Percentiles rank a stretch among this genome's conserved stretches.
Evolutionary conservation across 495 filamentous ascomycete species (phyloP).

Genomic region (Podospora appendiculata): DNA sequence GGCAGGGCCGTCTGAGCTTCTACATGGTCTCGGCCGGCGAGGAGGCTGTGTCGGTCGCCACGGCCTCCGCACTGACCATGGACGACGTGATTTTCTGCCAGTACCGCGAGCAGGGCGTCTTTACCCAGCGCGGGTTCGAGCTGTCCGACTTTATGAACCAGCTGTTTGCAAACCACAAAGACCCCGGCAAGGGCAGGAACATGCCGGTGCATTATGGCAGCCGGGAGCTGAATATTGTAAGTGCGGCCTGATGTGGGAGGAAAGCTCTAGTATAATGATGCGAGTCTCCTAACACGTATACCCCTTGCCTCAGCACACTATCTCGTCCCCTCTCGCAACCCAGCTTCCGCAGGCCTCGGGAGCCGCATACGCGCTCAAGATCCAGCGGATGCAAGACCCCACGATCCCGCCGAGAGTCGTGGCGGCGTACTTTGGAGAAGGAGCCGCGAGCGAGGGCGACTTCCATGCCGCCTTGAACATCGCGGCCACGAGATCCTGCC

Average conservation of each 20-base stretch:
- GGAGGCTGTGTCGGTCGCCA: slow-evolving; percentile 87
- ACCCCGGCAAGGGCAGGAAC: slow-evolving; percentile 76
- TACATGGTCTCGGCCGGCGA: slow-evolving; percentile 98
- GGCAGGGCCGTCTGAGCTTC: slow-evolving; percentile 82
- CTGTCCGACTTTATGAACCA: slow-evolving; percentile 90
- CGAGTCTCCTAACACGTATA: too few species aligned
- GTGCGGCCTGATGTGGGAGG: too few species aligned
- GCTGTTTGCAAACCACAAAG: slow-evolving; percentile 81
- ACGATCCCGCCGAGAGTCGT: slow-evolving; percentile 57
- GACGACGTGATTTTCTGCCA: slow-evolving; percentile 90
- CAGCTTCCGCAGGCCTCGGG: slow-evolving; percentile 94
- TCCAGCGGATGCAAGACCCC: slow-evolving; percentile 70
- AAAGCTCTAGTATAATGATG: too few species aligned
- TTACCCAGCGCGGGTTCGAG: slow-evolving; percentile 82
- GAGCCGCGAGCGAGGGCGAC: slow-evolving; percentile 94
- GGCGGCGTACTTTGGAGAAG: slow-evolving; percentile 93
- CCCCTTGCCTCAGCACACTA: slow-evolving; percentile 85
- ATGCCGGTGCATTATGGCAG: slow-evolving; percentile 98
- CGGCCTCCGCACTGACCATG: slow-evolving; percentile 69
- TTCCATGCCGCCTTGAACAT: slow-evolving; percentile 98
- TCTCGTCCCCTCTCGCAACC: slow-evolving; percentile 87
- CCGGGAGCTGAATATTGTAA: slow-evolving; percentile 69
- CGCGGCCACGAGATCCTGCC: slow-evolving; percentile 85
- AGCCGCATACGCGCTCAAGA: slow-evolving; percentile 88
- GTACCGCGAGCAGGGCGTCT: slow-evolving; percentile 89